Evolutionary conservation across 805 yeast species (phyloP).

Genomic region (Sugiyamaella lignohabitans): DNA sequence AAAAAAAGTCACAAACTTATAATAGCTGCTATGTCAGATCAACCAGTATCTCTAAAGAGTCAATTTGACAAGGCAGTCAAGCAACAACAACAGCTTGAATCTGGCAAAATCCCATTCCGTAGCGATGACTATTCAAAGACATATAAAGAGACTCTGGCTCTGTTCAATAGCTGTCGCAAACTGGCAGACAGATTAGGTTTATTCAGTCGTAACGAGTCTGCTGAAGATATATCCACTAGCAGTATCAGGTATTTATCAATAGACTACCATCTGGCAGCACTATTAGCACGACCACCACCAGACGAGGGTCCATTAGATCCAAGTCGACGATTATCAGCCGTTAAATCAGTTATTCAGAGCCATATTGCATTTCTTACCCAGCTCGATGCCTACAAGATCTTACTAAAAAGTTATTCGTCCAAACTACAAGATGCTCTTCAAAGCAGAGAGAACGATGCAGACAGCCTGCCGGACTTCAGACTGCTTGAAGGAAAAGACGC

Average conservation of each 20-base stretch:
- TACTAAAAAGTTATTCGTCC: constrained; percentile 14
- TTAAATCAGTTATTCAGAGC: constrained; percentile 18
- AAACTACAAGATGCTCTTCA: constrained; percentile 12
- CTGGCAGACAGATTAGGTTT: constrained; percentile 45
- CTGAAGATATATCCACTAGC: constrained; percentile 61
- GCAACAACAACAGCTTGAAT: background rate
- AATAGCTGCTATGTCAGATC: no score
- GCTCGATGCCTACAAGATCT: constrained; percentile 21
- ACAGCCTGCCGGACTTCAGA: constrained; percentile 9
- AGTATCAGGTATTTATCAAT: constrained; percentile 55
- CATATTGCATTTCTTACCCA: constrained; percentile 23
- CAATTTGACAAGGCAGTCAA: background rate
- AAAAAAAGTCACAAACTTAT: no score
- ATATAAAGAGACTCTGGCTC: background rate
- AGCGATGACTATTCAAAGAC: background rate
- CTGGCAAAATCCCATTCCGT: background rate
- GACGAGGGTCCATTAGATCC: constrained; percentile 11
- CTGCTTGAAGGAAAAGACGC: constrained; percentile 29
- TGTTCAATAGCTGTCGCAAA: constrained; percentile 33
- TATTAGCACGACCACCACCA: constrained; percentile 29
- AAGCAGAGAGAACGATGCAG: background rate
- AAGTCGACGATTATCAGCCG: constrained; percentile 17
- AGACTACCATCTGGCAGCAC: constrained; percentile 51
- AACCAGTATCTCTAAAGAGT: background rate
- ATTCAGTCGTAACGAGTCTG: constrained; percentile 64